These are phyloP conservation scores for Trypanosoma scelopori DNA, from an alignment of 208 protist genomes.

Conservation along the genomic window DNA sequence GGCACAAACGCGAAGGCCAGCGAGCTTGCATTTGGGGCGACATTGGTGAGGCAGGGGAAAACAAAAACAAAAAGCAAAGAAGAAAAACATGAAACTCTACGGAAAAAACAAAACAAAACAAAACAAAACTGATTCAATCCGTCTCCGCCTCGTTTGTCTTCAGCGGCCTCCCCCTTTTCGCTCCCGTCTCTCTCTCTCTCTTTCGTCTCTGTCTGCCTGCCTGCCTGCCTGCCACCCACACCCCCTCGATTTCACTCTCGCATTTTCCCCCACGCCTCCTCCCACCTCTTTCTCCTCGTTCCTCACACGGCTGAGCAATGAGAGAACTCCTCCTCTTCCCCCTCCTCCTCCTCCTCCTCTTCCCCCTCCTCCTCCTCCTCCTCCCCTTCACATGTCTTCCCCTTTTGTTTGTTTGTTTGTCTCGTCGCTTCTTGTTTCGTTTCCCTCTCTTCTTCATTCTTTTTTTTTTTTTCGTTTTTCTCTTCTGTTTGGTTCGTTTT, in stretches of 20 bases:
- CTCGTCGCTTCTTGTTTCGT: too few relatives aligned
- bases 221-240: too few relatives aligned
- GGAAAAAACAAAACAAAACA: constrained; percentile 3
- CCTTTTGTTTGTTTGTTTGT: too few relatives aligned
- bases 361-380: too few relatives aligned
- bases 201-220: neutral
- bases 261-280: neutral
- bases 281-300: constrained; percentile 1
- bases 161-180: neutral
- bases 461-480: too few relatives aligned
- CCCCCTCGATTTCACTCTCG: too few relatives aligned
- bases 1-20: neutral
- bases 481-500: too few relatives aligned
- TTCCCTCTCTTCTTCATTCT: too few relatives aligned
- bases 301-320: neutral
- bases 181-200: constrained; percentile 18
- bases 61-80: constrained; percentile 3
- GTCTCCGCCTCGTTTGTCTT: neutral
- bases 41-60: neutral
- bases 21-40: neutral
- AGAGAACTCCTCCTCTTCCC: neutral
- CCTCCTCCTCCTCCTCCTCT: too few relatives aligned
- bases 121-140: neutral
- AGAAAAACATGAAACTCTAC: neutral
- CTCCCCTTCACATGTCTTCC: too few relatives aligned